These are phyloP conservation scores for Boletus edulis DNA, from an alignment of 768 basidiomycete genomes.

Conservation along the genomic window DNA sequence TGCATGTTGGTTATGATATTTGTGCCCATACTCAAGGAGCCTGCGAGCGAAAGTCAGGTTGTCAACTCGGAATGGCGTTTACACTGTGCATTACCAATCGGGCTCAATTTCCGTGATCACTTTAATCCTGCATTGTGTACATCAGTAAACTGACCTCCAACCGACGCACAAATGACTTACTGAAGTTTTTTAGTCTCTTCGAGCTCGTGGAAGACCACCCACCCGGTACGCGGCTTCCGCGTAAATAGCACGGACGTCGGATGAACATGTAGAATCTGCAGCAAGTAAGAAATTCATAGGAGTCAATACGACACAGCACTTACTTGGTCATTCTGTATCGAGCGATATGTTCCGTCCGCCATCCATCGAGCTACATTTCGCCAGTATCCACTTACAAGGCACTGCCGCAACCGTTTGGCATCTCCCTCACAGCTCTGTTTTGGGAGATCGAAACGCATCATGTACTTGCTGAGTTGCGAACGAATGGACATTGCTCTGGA, in stretches of 20 bases:
- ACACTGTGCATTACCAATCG: slow-evolving; percentile 63
- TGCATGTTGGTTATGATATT: slow-evolving; percentile 36
- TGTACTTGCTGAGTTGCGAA: slow-evolving; percentile 92
- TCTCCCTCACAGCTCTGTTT: slow-evolving; percentile 89
- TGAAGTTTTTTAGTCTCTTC: slow-evolving; percentile 95
- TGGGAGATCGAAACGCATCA: slow-evolving; percentile 84
- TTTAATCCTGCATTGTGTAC: slow-evolving; percentile 59
- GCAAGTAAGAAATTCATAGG: neutral
- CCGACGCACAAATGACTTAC: slow-evolving; percentile 40
- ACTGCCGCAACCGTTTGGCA: slow-evolving; percentile 74
- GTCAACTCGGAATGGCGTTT: neutral
- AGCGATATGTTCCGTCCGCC: slow-evolving; percentile 91
- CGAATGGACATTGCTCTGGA: slow-evolving; percentile 93
- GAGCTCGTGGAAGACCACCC: slow-evolving; percentile 95
- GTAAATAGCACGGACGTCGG: slow-evolving; percentile 95
- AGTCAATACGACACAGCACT: slow-evolving; percentile 19
- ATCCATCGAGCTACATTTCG: slow-evolving; percentile 89
- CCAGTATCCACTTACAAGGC: slow-evolving; percentile 92
- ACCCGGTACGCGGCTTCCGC: slow-evolving; percentile 83
- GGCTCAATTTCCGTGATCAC: slow-evolving; percentile 93
- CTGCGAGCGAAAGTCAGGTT: slow-evolving; percentile 24
- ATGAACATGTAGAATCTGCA: slow-evolving; percentile 82
- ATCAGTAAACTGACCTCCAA: slow-evolving; percentile 9
- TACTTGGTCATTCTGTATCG: slow-evolving; percentile 82
- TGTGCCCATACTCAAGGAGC: slow-evolving; percentile 52